Evolutionary conservation across 2,329 filamentous ascomycete species (phyloP).

Genomic region (Tolypocladium guangdongense): DNA sequence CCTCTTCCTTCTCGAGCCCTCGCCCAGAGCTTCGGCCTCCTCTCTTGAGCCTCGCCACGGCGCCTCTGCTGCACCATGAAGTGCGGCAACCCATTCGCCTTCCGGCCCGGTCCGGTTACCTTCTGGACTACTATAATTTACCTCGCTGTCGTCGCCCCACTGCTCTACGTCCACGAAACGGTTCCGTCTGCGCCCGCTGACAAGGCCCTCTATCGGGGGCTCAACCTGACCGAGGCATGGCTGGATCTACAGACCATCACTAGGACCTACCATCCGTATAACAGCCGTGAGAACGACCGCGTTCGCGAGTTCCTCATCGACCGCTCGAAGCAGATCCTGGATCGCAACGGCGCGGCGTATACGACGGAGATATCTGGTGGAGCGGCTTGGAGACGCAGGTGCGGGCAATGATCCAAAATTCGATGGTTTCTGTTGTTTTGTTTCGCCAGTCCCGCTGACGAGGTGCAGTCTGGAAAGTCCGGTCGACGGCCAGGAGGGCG

Average conservation of each 20-base stretch:
- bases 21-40: background rate
- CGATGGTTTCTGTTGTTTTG: background rate
- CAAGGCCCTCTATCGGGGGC: slow-evolving; percentile 38
- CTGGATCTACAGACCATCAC: slow-evolving; percentile 68
- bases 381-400: slow-evolving; percentile 16
- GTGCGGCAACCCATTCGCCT: slow-evolving; percentile 52
- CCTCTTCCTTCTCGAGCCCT: background rate
- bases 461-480: background rate
- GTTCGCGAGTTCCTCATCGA: slow-evolving; percentile 66
- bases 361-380: slow-evolving; percentile 26
- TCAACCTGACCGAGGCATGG: slow-evolving; percentile 84
- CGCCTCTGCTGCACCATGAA: slow-evolving; percentile 12
- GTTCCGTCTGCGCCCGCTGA: slow-evolving; percentile 56
- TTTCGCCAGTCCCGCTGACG: background rate
- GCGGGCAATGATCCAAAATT: background rate
- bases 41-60: background rate
- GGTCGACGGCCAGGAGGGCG: background rate
- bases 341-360: slow-evolving; percentile 44
- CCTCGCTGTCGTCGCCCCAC: slow-evolving; percentile 61
- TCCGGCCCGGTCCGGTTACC: slow-evolving; percentile 71
- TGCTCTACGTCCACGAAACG: slow-evolving; percentile 64
- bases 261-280: slow-evolving; percentile 74
- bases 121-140: slow-evolving; percentile 69
- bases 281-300: slow-evolving; percentile 71
- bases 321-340: slow-evolving; percentile 60